phyloP scores from a whole-genome alignment of 768 basidiomycete genomes.

The Boletus fagicola region DNA sequence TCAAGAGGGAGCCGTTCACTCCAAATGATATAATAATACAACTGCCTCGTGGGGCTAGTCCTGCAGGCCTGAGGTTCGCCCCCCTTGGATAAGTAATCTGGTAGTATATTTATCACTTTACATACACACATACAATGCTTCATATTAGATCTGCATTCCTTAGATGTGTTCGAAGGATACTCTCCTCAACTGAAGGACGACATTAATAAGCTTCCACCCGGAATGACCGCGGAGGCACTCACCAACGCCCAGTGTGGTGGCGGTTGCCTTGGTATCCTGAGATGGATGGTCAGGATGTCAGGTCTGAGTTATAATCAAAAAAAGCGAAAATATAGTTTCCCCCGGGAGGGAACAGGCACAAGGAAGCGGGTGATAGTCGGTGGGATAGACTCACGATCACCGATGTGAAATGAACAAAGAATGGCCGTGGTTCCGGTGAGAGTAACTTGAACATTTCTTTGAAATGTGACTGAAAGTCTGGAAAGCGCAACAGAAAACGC shows the following conservation, averaged over 20 bases:
- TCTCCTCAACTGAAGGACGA: constrained; percentile 57
- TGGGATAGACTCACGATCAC: constrained; percentile 57
- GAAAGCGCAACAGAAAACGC: background rate
- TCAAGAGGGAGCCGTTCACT: background rate
- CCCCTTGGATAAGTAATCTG: background rate
- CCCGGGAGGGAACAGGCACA: constrained; percentile 7
- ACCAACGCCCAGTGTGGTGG: constrained; percentile 68
- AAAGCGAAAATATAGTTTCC: background rate
- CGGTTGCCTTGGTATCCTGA: constrained; percentile 75
- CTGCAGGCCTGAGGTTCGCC: background rate
- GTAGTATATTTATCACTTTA: constrained; percentile 1
- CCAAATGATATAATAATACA: background rate
- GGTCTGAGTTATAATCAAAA: background rate
- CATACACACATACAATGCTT: constrained; percentile 13
- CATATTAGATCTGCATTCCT: constrained; percentile 68
- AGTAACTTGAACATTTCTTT: constrained; percentile 64
- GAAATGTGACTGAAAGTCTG: constrained; percentile 81
- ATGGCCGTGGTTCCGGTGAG: constrained; percentile 64
- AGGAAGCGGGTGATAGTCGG: background rate
- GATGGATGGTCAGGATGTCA: constrained; percentile 11
- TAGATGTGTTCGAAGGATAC: constrained; percentile 68
- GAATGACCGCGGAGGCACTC: constrained; percentile 23
- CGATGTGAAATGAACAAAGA: constrained; percentile 73
- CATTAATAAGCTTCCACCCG: constrained; percentile 5
- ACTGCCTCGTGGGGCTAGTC: background rate